Evolutionary conservation across 176 grass and related monocot species (phyloP).

Genomic region (Ampelocalamus luodianensis): DNA sequence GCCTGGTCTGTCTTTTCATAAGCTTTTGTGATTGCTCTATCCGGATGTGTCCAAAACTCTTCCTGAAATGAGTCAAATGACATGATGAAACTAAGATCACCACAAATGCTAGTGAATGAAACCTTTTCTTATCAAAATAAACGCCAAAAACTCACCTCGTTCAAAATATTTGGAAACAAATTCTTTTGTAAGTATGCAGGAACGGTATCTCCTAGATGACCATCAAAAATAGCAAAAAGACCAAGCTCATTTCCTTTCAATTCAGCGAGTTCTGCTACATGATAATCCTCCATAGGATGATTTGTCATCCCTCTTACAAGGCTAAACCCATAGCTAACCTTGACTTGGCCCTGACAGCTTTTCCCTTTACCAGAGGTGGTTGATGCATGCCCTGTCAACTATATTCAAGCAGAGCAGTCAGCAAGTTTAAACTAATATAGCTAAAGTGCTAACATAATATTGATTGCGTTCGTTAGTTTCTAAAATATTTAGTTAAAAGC

Average conservation of each 20-base stretch:
- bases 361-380: constrained; percentile 63
- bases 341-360: constrained; percentile 46
- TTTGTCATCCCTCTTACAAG: constrained; percentile 69
- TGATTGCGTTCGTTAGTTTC: neutral
- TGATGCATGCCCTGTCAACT: constrained; percentile 53
- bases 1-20: constrained; percentile 89
- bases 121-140: constrained; percentile 3
- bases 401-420: constrained; percentile 38
- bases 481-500: neutral
- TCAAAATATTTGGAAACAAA: constrained; percentile 74
- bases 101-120: neutral
- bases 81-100: neutral
- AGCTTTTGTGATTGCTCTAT: constrained; percentile 70
- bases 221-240: constrained; percentile 79
- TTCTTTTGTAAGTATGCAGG: constrained; percentile 70
- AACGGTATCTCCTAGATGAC: constrained; percentile 75
- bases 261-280: constrained; percentile 57
- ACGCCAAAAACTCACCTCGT: constrained; percentile 47
- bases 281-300: constrained; percentile 91
- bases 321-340: constrained; percentile 66
- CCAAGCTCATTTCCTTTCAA: constrained; percentile 58
- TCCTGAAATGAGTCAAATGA: constrained; percentile 75
- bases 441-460: neutral
- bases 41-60: constrained; percentile 84
- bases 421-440: neutral